phyloP scores from a whole-genome alignment of 2,329 filamentous ascomycete species.

The Ceratocystis harringtonii region DNA sequence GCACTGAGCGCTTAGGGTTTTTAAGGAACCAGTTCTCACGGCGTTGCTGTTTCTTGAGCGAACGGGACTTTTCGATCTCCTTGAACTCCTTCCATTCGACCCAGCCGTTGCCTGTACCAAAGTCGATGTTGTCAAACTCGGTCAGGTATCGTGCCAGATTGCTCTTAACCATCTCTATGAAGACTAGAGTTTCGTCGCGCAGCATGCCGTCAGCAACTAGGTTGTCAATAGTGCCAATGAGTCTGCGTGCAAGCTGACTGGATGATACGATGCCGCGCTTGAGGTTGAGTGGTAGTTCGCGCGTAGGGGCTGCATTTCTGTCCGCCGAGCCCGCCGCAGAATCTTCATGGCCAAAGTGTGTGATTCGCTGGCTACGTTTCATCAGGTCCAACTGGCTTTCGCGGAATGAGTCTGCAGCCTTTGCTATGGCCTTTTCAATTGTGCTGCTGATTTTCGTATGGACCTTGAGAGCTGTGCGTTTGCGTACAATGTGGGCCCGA shows the following conservation, averaged over 20 bases:
- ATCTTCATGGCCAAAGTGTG: neutral
- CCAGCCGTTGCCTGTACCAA: conserved; percentile 11
- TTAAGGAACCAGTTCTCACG: conserved; percentile 6
- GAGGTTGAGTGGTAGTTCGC: conserved; percentile 4
- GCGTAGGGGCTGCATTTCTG: neutral
- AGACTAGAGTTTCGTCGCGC: conserved; percentile 4
- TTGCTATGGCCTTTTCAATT: neutral
- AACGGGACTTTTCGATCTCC: neutral
- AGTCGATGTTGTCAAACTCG: conserved; percentile 7
- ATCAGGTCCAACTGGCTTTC: conserved; percentile 14
- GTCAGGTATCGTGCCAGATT: conserved; percentile 6
- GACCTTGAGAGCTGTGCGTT: neutral
- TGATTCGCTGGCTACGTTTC: neutral
- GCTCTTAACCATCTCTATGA: conserved; percentile 6
- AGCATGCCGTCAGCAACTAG: conserved; percentile 9
- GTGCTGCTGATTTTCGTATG: neutral
- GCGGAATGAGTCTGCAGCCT: conserved; percentile 1
- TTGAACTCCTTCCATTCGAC: conserved; percentile 14
- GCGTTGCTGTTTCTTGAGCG: neutral
- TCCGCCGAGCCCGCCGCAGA: neutral
- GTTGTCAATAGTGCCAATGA: conserved; percentile 11
- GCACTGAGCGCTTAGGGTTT: neutral
- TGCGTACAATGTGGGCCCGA: conserved; percentile 1
- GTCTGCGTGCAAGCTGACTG: conserved; percentile 22
- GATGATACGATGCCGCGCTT: conserved; percentile 6